Percentiles rank a stretch among this genome's conserved stretches.
Conservation (phyloP, 1,284 basidiomycete species). For the Fomitopsis palustris region DNA sequence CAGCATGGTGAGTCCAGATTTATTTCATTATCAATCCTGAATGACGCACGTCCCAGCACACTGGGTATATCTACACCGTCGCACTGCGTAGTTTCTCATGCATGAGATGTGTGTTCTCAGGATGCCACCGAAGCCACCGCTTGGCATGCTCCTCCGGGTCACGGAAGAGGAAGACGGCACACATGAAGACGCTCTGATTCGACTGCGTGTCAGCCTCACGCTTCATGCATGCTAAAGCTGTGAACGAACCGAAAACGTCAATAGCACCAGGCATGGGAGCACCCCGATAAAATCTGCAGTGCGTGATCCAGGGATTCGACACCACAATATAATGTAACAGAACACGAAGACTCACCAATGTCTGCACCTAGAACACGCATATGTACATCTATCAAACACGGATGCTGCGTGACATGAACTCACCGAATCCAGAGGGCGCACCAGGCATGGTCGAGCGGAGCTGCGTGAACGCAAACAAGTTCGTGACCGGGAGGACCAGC, state of each 20-base stretch:
- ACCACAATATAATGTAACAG: too few relatives aligned
- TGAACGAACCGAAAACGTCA: constrained; percentile 16
- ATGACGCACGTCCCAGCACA: too few relatives aligned
- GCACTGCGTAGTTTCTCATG: too few relatives aligned
- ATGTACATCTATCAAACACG: background rate
- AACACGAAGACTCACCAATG: constrained; percentile 12
- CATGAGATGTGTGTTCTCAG: background rate
- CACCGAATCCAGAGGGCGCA: constrained; percentile 20
- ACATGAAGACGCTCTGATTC: constrained; percentile 20
- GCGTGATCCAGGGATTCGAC: too few relatives aligned
- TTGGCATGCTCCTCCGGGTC: constrained; percentile 16
- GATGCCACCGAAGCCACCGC: constrained; percentile 6
- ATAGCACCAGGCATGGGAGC: constrained; percentile 19
- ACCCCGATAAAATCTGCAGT: constrained; percentile 20
- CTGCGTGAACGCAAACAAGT: constrained; percentile 22
- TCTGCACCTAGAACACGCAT: constrained; percentile 10
- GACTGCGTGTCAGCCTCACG: too few relatives aligned
- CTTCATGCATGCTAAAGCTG: too few relatives aligned
- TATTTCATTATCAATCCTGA: too few relatives aligned
- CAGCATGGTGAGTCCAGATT: too few relatives aligned
- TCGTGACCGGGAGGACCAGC: constrained; percentile 18
- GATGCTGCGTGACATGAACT: background rate
- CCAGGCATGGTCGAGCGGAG: constrained; percentile 20
- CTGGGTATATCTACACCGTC: too few relatives aligned
- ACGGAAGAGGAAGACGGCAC: constrained; percentile 18